A percentile compares a stretch with the other conserved stretches of the same genome.
Evolutionary conservation across 495 filamentous ascomycete genomes (phyloP).

Genomic region (Hypoxylon subgilvum): DNA sequence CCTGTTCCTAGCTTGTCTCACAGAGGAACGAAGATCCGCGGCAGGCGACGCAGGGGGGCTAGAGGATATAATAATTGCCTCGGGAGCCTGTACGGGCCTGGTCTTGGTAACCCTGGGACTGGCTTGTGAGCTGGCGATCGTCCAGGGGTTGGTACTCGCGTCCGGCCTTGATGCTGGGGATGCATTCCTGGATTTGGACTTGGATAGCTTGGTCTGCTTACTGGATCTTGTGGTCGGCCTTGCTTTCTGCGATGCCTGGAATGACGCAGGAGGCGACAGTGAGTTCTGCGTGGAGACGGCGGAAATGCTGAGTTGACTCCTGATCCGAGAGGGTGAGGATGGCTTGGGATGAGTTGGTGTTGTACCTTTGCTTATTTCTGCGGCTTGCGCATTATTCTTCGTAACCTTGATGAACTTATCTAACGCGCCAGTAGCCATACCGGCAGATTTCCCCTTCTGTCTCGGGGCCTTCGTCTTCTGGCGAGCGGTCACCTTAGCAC

Average conservation of each 20-base stretch:
- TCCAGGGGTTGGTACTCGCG: conserved; percentile 50
- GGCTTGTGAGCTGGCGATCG: conserved; percentile 48
- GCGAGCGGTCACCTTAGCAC: conserved; percentile 50
- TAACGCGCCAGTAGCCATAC: conserved; percentile 38
- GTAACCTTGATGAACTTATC: conserved; percentile 50
- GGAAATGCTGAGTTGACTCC: not conserved
- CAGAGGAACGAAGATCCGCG: conserved; percentile 10
- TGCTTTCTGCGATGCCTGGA: conserved; percentile 19
- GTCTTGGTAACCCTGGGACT: conserved; percentile 41
- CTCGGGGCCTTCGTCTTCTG: conserved; percentile 38
- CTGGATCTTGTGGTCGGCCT: conserved; percentile 33
- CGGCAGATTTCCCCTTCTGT: conserved; percentile 35
- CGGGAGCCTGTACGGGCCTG: conserved; percentile 27
- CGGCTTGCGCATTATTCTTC: conserved; percentile 35
- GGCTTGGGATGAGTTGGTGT: not conserved
- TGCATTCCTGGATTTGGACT: conserved; percentile 28
- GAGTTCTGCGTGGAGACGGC: conserved; percentile 6
- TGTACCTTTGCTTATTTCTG: conserved; percentile 3
- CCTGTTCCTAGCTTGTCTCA: not conserved
- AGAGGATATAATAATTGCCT: conserved; percentile 53
- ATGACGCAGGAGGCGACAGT: conserved; percentile 3
- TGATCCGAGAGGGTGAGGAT: conserved; percentile 1
- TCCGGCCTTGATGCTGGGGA: conserved; percentile 31
- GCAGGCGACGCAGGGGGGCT: conserved; percentile 47
- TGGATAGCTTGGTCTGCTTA: conserved; percentile 42